Evolutionary conservation across 495 filamentous ascomycete genomes (phyloP).

Genomic region (Penicillium silybi): DNA sequence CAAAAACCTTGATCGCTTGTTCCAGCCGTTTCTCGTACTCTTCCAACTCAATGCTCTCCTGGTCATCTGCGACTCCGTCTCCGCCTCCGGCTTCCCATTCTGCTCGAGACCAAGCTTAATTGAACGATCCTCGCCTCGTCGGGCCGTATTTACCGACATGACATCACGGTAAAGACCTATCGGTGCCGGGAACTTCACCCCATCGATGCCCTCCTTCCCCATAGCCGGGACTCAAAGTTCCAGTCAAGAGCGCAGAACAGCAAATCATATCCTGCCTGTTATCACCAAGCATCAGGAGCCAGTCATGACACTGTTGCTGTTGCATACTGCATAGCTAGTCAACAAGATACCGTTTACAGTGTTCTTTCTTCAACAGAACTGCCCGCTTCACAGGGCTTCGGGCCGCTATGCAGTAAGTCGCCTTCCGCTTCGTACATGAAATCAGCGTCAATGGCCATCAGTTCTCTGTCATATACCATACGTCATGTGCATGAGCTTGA

Average conservation of each 20-base stretch:
- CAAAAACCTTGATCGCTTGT: conserved; percentile 21
- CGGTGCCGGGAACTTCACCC: conserved; percentile 11
- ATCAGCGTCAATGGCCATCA: neutral
- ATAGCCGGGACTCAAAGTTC: no score
- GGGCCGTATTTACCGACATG: conserved; percentile 16
- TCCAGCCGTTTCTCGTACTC: conserved; percentile 25
- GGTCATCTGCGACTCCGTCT: conserved; percentile 1
- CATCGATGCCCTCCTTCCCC: conserved; percentile 7
- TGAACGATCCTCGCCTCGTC: neutral
- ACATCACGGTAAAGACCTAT: conserved; percentile 27
- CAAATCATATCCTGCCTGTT: no score
- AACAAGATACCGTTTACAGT: no score
- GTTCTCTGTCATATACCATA: neutral
- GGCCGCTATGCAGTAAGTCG: neutral
- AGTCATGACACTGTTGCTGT: no score
- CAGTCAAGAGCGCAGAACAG: no score
- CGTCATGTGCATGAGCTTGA: neutral
- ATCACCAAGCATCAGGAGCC: no score
- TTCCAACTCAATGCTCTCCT: conserved; percentile 13
- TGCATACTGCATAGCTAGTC: no score
- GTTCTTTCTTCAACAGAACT: neutral
- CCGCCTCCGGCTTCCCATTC: neutral
- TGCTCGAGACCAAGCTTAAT: conserved; percentile 14
- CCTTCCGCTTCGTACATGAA: neutral
- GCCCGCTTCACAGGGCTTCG: neutral